Evolutionary conservation across 164 flowering plant genomes (phyloP).

Genomic region (Echeveria elegans): DNA sequence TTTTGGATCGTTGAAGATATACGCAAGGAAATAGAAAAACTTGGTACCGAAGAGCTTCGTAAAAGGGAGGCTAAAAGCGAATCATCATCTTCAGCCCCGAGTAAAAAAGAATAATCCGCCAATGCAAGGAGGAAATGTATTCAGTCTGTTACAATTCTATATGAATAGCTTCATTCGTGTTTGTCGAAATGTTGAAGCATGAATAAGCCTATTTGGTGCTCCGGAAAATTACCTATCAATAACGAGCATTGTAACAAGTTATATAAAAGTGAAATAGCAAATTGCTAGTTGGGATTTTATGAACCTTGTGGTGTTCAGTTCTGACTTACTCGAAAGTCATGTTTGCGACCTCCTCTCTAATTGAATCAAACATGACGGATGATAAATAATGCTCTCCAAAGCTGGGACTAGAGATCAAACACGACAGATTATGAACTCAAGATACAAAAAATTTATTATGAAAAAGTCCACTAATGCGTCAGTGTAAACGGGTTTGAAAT

Average conservation of each 20-base stretch:
- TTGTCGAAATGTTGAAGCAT: neutral
- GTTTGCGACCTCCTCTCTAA: neutral
- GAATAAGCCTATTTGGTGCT: neutral
- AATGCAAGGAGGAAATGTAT: too few species aligned
- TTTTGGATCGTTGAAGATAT: too few species aligned
- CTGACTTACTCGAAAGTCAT: neutral
- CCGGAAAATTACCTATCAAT: too few species aligned
- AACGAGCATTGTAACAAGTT: neutral
- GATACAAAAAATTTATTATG: neutral
- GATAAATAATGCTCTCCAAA: neutral
- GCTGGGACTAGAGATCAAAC: too few species aligned
- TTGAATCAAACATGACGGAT: slow-evolving; percentile 2
- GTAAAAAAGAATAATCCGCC: too few species aligned
- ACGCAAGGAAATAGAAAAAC: neutral
- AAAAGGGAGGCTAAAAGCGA: neutral
- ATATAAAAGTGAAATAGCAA: too few species aligned
- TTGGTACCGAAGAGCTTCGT: neutral
- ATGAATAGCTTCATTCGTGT: neutral
- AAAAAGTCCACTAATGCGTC: neutral
- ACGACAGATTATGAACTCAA: neutral
- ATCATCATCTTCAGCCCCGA: neutral
- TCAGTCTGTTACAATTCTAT: too few species aligned
- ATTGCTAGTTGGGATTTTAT: too few species aligned
- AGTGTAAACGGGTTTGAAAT: neutral
- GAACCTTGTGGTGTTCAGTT: neutral